Base-by-base conservation (phyloP, 148 eudicot species). In the Nyssa sinensis region DNA sequence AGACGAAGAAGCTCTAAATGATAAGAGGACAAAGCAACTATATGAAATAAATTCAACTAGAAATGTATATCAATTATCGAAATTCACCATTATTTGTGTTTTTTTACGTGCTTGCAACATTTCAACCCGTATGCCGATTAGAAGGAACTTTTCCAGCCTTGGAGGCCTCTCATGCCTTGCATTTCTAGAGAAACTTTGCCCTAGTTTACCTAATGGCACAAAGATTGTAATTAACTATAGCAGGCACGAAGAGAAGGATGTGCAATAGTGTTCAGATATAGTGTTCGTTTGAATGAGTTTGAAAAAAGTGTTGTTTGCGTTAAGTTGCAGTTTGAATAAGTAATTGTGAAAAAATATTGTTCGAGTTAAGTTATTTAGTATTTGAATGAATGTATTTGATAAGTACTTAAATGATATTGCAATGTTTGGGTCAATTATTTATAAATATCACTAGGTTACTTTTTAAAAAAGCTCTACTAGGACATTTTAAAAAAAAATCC, bases 101-200 rank as follows among this genome's bases (percentile, higher is more conserved):
- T 77, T 41, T 37, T 47, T 67, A n/a, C n/a, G n/a, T 37, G 4
- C 3, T 77, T 82, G 84, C 84, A 94, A 93, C 90, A 12, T 89
- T 80, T 70, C 78, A 77, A 69, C 79, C 87, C 58, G 55, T 93
- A 29, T 88, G 88, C 78, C 80, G 79, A 74, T 67, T 89, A 69
- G 98, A 94, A 87, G 97, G 97, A 29, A 94, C 90, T 30, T 63
- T 88, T 53, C 97, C 97, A 1, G 91, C 95, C 5, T 71, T 94
- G 29, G 98, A 94, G 67, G 81, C 98, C 5, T 85, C 90, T 13
- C 98, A 94, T 70, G 98, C 97, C 19, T 25, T 91, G 97, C 91
- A 5, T 84, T 66, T 74, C 82, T 93, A 0, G 91, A 87, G 21
- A 84, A 81, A 66, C 79, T 93, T 17, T 93, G 97, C 74, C 93